Evolutionary conservation across 225 moss, liverwort and hornwort genomes (phyloP).

Genomic region (Thuidium tamariscinum): DNA sequence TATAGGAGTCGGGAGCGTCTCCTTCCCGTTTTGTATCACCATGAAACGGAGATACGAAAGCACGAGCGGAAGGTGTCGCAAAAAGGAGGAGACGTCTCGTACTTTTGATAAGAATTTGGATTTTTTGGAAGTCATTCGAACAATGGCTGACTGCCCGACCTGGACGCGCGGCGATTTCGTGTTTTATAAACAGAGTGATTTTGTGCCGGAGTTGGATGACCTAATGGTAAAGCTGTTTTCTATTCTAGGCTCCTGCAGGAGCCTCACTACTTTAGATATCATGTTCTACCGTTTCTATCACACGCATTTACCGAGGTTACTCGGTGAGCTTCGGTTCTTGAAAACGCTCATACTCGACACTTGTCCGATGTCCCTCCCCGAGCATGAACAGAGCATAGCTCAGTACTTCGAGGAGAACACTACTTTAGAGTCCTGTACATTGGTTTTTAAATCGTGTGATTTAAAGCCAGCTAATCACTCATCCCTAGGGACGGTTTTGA

Average conservation of each 20-base stretch:
- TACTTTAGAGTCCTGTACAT: neutral
- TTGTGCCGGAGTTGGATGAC: neutral
- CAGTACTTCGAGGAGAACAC: neutral
- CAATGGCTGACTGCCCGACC: neutral
- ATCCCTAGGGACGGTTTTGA: neutral
- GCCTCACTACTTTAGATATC: neutral
- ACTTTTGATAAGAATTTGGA: neutral
- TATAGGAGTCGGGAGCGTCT: neutral
- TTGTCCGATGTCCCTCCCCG: neutral
- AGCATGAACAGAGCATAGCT: neutral
- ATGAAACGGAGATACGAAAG: neutral
- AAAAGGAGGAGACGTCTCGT: neutral
- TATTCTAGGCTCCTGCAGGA: neutral
- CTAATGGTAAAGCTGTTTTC: neutral
- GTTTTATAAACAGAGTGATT: neutral
- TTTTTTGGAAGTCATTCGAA: neutral
- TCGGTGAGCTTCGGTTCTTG: neutral
- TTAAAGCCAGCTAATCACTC: neutral
- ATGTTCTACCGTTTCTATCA: neutral
- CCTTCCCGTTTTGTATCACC: neutral
- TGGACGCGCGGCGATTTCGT: constrained; percentile 6
- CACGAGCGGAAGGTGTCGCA: neutral
- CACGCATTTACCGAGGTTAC: neutral
- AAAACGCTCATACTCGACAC: neutral
- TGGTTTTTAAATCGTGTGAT: neutral